A percentile compares a stretch with the other conserved stretches of the same genome.
Evolutionary conservation across 176 grass and related monocot genomes (phyloP).

Genomic region (Panicum miliaceum): DNA sequence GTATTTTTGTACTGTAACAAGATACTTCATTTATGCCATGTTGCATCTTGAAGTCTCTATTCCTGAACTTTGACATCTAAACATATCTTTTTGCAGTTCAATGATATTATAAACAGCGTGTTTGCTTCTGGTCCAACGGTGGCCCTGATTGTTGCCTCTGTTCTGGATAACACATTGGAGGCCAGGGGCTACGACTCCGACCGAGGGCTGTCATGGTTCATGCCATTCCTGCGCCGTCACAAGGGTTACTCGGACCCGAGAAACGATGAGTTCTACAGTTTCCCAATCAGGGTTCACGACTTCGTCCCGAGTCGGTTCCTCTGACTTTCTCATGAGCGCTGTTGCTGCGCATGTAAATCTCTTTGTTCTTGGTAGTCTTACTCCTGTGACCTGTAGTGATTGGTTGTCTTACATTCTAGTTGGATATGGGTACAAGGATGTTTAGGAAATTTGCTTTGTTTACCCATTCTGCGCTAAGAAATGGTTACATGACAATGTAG

Average conservation of each 20-base stretch:
- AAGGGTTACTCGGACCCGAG: slow-evolving; percentile 61
- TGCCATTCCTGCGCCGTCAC: slow-evolving; percentile 50
- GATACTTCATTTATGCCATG: not conserved
- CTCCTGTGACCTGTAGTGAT: slow-evolving; percentile 36
- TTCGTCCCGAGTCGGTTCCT: slow-evolving; percentile 59
- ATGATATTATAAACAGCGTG: slow-evolving; percentile 91
- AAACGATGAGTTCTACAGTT: slow-evolving; percentile 91
- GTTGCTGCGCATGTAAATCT: slow-evolving; percentile 53
- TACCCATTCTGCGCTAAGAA: not conserved
- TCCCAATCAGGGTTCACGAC: slow-evolving; percentile 67
- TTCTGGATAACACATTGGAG: slow-evolving; percentile 85
- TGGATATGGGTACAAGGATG: slow-evolving; percentile 55
- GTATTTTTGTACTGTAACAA: not conserved
- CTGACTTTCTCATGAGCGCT: slow-evolving; percentile 16
- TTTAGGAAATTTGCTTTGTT: not conserved
- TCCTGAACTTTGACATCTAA: slow-evolving; percentile 7
- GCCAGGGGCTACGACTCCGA: slow-evolving; percentile 33
- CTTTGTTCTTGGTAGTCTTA: slow-evolving; percentile 48
- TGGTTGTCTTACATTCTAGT: slow-evolving; percentile 26
- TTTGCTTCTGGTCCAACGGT: slow-evolving; percentile 79
- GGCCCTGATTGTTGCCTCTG: slow-evolving; percentile 62
- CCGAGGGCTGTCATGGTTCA: slow-evolving; percentile 84
- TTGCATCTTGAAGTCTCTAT: slow-evolving; percentile 4
- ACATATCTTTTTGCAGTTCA: slow-evolving; percentile 66
- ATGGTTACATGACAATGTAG: slow-evolving; percentile 40